Percentiles rank a stretch among this genome's conserved stretches.
These are phyloP conservation scores for Colletotrichum neosansevieriae DNA, from an alignment of 2,329 filamentous ascomycete species.

Conservation along the genomic window DNA sequence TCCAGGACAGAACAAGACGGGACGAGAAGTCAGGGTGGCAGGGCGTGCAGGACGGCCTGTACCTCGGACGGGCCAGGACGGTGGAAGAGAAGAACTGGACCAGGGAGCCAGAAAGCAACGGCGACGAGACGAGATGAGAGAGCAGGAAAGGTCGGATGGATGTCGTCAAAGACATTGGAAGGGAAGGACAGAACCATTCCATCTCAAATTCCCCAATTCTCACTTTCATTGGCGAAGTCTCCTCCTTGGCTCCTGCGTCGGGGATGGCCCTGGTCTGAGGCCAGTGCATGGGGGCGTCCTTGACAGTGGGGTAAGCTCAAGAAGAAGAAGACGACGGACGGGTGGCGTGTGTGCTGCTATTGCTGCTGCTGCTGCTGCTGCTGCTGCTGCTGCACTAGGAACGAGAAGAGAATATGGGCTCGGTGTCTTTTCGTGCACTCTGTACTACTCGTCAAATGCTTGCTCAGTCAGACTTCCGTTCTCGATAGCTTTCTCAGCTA, in stretches of 20 bases:
- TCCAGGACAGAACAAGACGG: neutral
- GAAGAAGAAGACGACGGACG: neutral
- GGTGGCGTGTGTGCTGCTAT: neutral
- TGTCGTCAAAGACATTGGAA: neutral
- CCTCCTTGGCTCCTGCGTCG: constrained; percentile 19
- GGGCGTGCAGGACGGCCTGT: neutral
- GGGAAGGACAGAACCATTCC: constrained; percentile 1
- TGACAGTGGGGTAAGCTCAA: constrained; percentile 22
- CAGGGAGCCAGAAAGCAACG: too few species aligned
- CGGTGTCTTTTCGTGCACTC: constrained; percentile 14
- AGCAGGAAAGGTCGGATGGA: constrained; percentile 1
- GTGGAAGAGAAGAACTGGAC: too few species aligned
- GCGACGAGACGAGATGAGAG: neutral
- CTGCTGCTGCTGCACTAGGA: constrained; percentile 4
- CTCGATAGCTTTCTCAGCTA: neutral
- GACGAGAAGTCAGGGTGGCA: neutral
- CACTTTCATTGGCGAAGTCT: constrained; percentile 11
- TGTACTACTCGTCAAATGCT: neutral
- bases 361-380: too few species aligned
- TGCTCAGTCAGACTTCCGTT: neutral
- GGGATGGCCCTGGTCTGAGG: constrained; percentile 38
- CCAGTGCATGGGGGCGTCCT: constrained; percentile 30
- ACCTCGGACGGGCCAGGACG: too few species aligned
- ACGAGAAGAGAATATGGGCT: neutral
- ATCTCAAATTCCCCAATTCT: neutral